Evolutionary conservation across 352 stramenopile genomes (phyloP).

Genomic region (Phytophthora meadii): DNA sequence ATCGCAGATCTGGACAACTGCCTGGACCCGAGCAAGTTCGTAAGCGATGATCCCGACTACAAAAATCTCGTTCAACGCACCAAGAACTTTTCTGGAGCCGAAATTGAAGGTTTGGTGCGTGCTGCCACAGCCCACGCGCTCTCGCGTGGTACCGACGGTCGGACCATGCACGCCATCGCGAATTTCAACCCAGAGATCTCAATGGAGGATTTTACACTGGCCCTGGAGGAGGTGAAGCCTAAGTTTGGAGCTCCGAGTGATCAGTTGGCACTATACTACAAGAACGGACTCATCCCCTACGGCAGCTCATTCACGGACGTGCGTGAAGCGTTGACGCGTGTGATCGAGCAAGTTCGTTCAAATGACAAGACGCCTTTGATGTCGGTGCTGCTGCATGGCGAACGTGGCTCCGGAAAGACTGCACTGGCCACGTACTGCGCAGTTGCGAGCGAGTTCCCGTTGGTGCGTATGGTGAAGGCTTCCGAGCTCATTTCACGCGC

Average conservation of each 20-base stretch:
- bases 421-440: slow-evolving; percentile 97
- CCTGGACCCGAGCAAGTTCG: slow-evolving; percentile 66
- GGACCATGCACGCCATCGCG: slow-evolving; percentile 81
- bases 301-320: slow-evolving; percentile 95
- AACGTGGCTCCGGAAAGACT: slow-evolving; percentile 96
- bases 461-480: slow-evolving; percentile 98
- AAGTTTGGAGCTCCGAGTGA: slow-evolving; percentile 97
- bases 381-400: slow-evolving; percentile 96
- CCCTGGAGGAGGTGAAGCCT: slow-evolving; percentile 96
- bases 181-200: slow-evolving; percentile 85
- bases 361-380: slow-evolving; percentile 97
- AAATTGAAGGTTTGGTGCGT: slow-evolving; percentile 98
- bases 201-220: slow-evolving; percentile 95
- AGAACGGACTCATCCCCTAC: slow-evolving; percentile 98
- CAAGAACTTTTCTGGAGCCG: slow-evolving; percentile 99
- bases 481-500: slow-evolving; percentile 97
- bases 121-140: slow-evolving; percentile 90
- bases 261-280: slow-evolving; percentile 94
- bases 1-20: slow-evolving; percentile 82
- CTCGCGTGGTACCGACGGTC: slow-evolving; percentile 81
- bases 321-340: slow-evolving; percentile 88
- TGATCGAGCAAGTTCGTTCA: slow-evolving; percentile 95
- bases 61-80: slow-evolving; percentile 94
- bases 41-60: slow-evolving; percentile 76
- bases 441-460: slow-evolving; percentile 96